Evolutionary conservation across 352 stramenopile genomes (phyloP).

Genomic region (Phytophthora rubi): DNA sequence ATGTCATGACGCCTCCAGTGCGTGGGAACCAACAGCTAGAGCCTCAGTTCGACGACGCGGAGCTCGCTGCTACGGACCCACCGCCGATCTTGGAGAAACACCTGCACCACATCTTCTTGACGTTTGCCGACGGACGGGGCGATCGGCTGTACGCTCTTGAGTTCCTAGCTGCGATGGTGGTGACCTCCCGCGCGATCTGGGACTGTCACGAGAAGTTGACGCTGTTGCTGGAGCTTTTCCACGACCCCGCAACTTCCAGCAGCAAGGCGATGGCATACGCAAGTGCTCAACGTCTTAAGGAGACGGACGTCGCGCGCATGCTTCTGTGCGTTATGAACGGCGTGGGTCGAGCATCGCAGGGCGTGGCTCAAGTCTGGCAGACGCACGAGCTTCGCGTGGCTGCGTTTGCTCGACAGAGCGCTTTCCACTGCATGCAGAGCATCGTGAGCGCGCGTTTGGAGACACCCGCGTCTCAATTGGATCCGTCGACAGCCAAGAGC

Average conservation of each 20-base stretch:
- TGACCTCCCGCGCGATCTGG: conserved; percentile 74
- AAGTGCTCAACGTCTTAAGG: conserved; percentile 44
- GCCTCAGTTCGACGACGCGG: not conserved
- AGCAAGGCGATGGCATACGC: conserved; percentile 13
- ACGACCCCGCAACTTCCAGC: conserved; percentile 40
- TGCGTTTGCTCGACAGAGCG: conserved; percentile 30
- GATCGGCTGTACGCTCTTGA: conserved; percentile 60
- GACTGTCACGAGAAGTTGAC: conserved; percentile 57
- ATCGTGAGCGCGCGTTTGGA: conserved; percentile 7
- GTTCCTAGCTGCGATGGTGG: conserved; percentile 62
- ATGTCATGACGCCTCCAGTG: conserved; percentile 56
- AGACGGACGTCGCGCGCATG: conserved; percentile 60
- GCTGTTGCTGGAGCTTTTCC: conserved; percentile 64
- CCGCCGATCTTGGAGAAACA: conserved; percentile 53
- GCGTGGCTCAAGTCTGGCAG: conserved; percentile 51
- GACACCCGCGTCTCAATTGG: not conserved
- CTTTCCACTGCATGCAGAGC: conserved; percentile 28
- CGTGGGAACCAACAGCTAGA: conserved; percentile 19
- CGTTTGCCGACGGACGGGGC: conserved; percentile 38
- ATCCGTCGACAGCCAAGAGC: conserved; percentile 9
- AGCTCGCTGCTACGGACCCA: conserved; percentile 4
- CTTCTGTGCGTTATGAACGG: conserved; percentile 69
- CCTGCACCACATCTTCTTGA: conserved; percentile 70
- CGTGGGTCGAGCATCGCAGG: conserved; percentile 55
- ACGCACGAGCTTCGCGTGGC: conserved; percentile 25